Base-by-base conservation (phyloP, 768 basidiomycete species). In the Ramaria rubella region DNA sequence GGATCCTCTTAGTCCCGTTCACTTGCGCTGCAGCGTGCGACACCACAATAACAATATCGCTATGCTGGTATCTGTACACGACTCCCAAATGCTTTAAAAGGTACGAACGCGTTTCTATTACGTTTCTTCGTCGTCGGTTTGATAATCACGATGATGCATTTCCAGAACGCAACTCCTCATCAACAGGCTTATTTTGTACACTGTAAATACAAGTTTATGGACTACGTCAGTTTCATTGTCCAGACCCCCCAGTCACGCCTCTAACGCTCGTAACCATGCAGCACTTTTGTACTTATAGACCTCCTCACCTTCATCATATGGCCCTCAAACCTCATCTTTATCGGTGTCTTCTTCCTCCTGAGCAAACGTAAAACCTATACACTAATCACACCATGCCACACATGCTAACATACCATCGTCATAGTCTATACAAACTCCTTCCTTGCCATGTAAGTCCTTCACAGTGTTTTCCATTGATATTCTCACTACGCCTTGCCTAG, bases 301-400 rank as follows among this genome's bases (percentile, higher is more conserved):
- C 29, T 48, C 23, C 17, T 48, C 46, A 2, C 2, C n/a, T 45
- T 45, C 23, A 12, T 45, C 23, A 11, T 45, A 23, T 45, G 44
- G 44, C 44, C 44, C 3, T 2, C n/a, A 3, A 52, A 42, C 23
- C 31, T 52, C 11, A 38, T 52, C 12, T 52, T 19, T 19, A 31
- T 52, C 29, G 51, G 51, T 5, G 3, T 52, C 8, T 52, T 36
- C 23, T 52, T 52, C 21, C 21, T 52, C n/a, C 17, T 52, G 9
- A 52, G 34, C 21, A 52, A 52, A 52, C 51, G 51, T 52, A 52
- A n/a, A n/a, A n/a, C n/a, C n/a, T n/a, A n/a, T n/a, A n/a, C n/a
- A n/a, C n/a, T n/a, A n/a, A n/a, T n/a, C n/a, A n/a, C n/a, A n/a
- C n/a, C n/a, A n/a, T n/a, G n/a, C n/a, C n/a, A n/a, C n/a, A n/a